A percentile compares a stretch with the other conserved stretches of the same genome.
phyloP scores from a whole-genome alignment of 208 protist species.

The Leishmania mexicana region DNA sequence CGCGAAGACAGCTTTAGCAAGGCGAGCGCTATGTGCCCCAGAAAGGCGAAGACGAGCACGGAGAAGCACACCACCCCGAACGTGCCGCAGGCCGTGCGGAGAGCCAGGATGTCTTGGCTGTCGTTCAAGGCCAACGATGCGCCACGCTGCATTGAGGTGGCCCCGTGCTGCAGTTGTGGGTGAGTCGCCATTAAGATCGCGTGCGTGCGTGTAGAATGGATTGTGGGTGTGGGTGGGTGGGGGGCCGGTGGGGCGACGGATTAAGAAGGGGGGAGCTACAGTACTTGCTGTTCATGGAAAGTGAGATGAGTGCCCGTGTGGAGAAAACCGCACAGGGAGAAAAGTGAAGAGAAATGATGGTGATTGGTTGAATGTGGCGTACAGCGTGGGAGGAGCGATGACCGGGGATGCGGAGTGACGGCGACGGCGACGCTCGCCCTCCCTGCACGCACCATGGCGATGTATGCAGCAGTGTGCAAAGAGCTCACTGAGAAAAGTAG shows the following conservation, averaged over 20 bases:
- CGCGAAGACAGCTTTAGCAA: slow-evolving; percentile 4
- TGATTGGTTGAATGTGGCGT: background rate
- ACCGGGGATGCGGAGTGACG: background rate
- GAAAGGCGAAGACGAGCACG: slow-evolving; percentile 21
- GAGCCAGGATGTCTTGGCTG: slow-evolving; percentile 17
- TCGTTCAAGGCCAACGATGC: slow-evolving; percentile 12
- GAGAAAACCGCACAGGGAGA: background rate
- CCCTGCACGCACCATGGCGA: background rate
- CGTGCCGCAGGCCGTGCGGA: slow-evolving; percentile 31
- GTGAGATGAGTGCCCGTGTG: background rate
- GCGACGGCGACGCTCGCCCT: background rate
- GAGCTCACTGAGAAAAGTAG: background rate
- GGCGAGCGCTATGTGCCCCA: slow-evolving; percentile 20
- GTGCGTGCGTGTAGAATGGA: background rate
- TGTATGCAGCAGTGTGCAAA: background rate
- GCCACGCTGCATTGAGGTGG: background rate
- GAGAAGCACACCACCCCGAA: slow-evolving; percentile 30
- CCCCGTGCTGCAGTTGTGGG: background rate
- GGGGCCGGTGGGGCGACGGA: background rate
- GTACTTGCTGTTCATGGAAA: background rate
- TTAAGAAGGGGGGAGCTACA: background rate
- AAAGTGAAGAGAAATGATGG: background rate
- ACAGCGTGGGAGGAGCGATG: background rate
- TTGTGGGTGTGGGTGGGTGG: background rate
- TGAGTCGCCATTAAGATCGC: background rate